These are phyloP conservation scores for Aphanomyces cochlioides DNA, from an alignment of 352 stramenopile genomes.

Conservation along the genomic window DNA sequence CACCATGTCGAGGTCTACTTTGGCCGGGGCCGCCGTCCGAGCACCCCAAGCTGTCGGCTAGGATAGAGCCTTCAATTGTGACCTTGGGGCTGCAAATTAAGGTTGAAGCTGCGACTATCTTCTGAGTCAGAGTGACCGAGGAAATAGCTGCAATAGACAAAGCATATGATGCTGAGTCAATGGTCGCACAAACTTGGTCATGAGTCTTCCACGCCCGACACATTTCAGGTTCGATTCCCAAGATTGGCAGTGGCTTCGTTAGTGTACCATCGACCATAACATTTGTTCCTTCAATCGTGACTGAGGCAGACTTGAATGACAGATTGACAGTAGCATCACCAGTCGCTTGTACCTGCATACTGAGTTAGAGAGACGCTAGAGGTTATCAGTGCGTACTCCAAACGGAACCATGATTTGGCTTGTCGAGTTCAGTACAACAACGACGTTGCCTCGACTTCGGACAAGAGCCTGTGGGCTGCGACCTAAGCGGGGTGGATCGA, in stretches of 20 bases:
- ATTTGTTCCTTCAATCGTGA: not conserved
- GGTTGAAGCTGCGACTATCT: slow-evolving; percentile 49
- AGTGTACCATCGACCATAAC: not conserved
- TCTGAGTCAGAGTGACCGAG: slow-evolving; percentile 42
- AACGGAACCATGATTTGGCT: slow-evolving; percentile 5
- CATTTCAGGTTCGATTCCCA: not conserved
- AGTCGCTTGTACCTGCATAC: too few species aligned
- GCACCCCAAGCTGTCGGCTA: slow-evolving; percentile 47
- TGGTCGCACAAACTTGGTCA: not conserved
- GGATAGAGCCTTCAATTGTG: slow-evolving; percentile 41
- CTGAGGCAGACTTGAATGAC: not conserved
- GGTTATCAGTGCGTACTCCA: not conserved
- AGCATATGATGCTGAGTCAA: slow-evolving; percentile 33
- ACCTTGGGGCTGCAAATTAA: slow-evolving; percentile 53
- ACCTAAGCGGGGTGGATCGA: not conserved
- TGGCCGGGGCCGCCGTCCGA: slow-evolving; percentile 50
- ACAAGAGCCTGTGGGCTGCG: not conserved
- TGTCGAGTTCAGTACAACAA: not conserved
- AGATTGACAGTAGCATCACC: too few species aligned
- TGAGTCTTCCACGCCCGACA: slow-evolving; percentile 11
- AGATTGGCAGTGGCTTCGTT: not conserved
- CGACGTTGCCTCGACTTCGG: not conserved
- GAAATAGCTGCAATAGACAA: slow-evolving; percentile 49
- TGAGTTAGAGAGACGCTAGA: too few species aligned
- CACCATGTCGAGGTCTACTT: slow-evolving; percentile 44